phyloP scores from a whole-genome alignment of 2,329 filamentous ascomycete species.

The Aspergillus intermedius region DNA sequence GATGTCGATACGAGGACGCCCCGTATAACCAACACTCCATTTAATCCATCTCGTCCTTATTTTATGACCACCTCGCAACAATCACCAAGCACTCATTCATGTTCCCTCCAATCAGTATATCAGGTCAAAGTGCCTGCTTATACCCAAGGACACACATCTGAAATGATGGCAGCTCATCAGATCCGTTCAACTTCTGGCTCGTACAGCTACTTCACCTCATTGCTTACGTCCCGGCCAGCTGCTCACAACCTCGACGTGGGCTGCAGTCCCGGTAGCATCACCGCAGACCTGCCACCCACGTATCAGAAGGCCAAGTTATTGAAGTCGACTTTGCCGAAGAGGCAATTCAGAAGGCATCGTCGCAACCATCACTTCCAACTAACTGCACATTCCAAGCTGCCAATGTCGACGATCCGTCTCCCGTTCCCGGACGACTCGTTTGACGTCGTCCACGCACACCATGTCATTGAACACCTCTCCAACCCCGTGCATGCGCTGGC shows the following conservation, averaged over 20 bases:
- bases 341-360: constrained; percentile 25
- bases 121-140: constrained; percentile 10
- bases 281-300: constrained; percentile 31
- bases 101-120: too few species aligned
- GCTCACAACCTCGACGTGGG: constrained; percentile 39
- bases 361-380: constrained; percentile 17
- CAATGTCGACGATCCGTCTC: constrained; percentile 36
- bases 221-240: constrained; percentile 24
- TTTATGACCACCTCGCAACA: background rate
- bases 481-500: constrained; percentile 45
- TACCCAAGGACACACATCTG: constrained; percentile 27
- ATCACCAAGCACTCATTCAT: too few species aligned
- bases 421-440: constrained; percentile 45
- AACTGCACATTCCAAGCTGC: constrained; percentile 31
- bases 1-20: too few species aligned
- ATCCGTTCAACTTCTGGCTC: constrained; percentile 29
- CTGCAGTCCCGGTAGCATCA: constrained; percentile 41
- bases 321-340: constrained; percentile 26
- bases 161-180: constrained; percentile 23
- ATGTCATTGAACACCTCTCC: constrained; percentile 52
- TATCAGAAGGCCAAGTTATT: constrained; percentile 34
- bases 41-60: too few species aligned
- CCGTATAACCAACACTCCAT: too few species aligned
- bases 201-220: constrained; percentile 34
- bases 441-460: constrained; percentile 55